These are phyloP conservation scores for Trichoderma lentiforme DNA, from an alignment of 2,329 filamentous ascomycete genomes.

Conservation along the genomic window DNA sequence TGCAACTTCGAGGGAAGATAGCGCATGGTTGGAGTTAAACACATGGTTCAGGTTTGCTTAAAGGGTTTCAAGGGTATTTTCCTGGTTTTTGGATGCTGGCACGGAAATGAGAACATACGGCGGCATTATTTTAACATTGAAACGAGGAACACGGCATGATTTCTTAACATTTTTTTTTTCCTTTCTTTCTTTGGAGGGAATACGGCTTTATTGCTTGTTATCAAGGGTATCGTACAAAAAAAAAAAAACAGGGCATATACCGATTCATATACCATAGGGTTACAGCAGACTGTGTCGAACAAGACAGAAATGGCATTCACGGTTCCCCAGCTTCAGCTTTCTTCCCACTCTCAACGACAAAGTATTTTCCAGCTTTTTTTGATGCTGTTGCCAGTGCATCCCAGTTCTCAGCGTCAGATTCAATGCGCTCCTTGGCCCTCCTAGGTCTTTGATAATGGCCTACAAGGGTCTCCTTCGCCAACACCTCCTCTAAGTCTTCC, in stretches of 20 bases:
- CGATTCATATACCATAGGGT: neutral
- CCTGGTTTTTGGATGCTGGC: neutral
- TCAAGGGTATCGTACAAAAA: constrained; percentile 10
- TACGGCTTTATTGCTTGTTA: neutral
- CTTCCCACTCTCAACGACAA: constrained; percentile 67
- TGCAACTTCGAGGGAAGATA: too few relatives aligned
- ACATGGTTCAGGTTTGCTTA: neutral
- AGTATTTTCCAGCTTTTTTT: constrained; percentile 67
- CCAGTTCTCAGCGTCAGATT: constrained; percentile 60
- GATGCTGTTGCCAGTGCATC: constrained; percentile 65
- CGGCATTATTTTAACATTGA: neutral
- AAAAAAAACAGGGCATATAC: neutral
- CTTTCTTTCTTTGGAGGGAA: neutral
- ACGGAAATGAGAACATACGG: neutral
- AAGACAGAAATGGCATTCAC: neutral
- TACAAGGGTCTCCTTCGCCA: constrained; percentile 58
- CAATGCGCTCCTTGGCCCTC: constrained; percentile 35
- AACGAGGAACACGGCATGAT: neutral
- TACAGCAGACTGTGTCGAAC: neutral
- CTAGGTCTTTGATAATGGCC: constrained; percentile 52
- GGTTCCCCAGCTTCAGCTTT: constrained; percentile 25
- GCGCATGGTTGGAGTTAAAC: neutral
- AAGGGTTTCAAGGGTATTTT: neutral
- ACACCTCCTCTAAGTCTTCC: constrained; percentile 51
- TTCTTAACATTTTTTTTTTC: neutral